Base-by-base conservation (phyloP, 495 filamentous ascomycete genomes). In the Tricharina praecox region DNA sequence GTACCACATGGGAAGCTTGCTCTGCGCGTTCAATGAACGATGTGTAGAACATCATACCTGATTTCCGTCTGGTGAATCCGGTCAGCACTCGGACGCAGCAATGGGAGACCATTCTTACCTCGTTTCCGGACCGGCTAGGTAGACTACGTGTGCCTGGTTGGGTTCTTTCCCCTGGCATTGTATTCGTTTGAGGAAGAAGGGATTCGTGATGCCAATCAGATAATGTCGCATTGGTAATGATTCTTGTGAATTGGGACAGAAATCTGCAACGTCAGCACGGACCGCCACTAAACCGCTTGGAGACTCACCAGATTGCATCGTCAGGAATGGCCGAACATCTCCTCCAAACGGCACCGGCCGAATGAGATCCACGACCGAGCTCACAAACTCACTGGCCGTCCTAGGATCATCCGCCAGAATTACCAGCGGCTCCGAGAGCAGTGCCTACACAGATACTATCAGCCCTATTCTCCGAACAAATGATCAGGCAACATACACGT, bases 171-270 rank as follows among this genome's bases (percentile, higher is more conserved):
- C 57, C 19, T 51, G 58, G 9, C 53, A 56, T 19, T 57, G 25
- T 16, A 61, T 47, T 28, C 58, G 41, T 38, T 61, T 60, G 23
- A 61, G 41, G 37, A 61, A 61, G 39, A 61, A 61, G 3, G 58
- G 58, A 38, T 61, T 61, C 23, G 58, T 61, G 11, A 61, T 60
- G 18, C 58, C 58, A 49, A 61, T 61, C 8, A 61, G 28, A 18
- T 61, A 61, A 26, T 60, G 53, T 7, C 57, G 52, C 25, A 60
- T 55, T 25, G 57, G 58, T 26, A 60, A 47, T 13, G 43, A 46
- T 30, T 60, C 57, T 30, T 60, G 56, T 19, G 51, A 48, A 50
- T 53, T 56, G 16, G 59, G 39, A 11, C 49, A 60, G 40, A 60
- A 60, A 39, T 60, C 57, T 54, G 20, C 24, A n/a, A n/a, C n/a